Evolutionary conservation across 345 rosid species (phyloP).

Genomic region (Eucalyptus pumila): DNA sequence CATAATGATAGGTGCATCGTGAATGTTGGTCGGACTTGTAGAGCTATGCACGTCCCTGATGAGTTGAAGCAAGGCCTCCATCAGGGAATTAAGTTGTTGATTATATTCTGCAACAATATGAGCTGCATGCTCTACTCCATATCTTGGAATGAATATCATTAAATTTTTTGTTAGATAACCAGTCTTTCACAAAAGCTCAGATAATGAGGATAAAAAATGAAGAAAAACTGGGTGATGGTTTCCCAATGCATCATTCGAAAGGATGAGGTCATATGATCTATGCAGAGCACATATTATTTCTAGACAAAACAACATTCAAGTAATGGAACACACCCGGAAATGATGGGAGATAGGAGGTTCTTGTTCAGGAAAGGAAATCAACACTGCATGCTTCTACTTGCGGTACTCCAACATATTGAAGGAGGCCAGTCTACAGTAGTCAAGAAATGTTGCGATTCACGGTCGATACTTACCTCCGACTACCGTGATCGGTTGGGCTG

Average conservation of each 20-base stretch:
- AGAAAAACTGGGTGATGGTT: too few relatives aligned
- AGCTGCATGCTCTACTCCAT: too few relatives aligned
- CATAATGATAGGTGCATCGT: too few relatives aligned
- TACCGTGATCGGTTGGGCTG: background rate
- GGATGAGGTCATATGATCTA: too few relatives aligned
- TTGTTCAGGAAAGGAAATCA: background rate
- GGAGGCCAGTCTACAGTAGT: background rate
- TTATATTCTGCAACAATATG: too few relatives aligned
- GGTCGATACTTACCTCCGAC: background rate
- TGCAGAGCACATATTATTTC: too few relatives aligned
- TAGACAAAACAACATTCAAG: background rate
- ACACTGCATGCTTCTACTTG: background rate
- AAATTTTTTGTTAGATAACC: too few relatives aligned
- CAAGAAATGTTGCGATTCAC: background rate
- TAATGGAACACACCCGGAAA: background rate
- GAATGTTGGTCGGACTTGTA: background rate
- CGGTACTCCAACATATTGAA: background rate
- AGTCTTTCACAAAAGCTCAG: too few relatives aligned
- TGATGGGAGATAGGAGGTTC: background rate
- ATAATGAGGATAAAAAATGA: too few relatives aligned
- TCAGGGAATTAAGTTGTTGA: too few relatives aligned
- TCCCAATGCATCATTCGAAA: too few relatives aligned
- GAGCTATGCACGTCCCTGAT: background rate
- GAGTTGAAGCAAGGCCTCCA: background rate
- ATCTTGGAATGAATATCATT: too few relatives aligned